A percentile compares a stretch with the other conserved stretches of the same genome.
phyloP scores from a whole-genome alignment of 805 yeast species.

The Saturnispora galanensis region DNA sequence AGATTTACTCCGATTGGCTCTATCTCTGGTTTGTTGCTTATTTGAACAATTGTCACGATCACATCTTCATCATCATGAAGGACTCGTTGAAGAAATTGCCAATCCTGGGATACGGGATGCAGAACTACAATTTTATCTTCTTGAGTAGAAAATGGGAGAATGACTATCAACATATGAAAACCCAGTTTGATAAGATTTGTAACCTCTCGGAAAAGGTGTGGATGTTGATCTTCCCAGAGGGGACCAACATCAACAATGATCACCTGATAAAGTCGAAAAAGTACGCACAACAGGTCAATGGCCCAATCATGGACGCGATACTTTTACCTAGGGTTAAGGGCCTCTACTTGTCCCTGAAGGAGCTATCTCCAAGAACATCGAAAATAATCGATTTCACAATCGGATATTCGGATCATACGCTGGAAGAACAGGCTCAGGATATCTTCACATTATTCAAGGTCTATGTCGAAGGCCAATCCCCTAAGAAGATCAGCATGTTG shows the following conservation, averaged over 20 bases:
- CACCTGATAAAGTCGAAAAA: slow-evolving; percentile 49
- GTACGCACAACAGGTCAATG: slow-evolving; percentile 43
- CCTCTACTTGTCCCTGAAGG: slow-evolving; percentile 51
- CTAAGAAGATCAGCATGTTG: slow-evolving; percentile 54
- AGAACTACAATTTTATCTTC: slow-evolving; percentile 63
- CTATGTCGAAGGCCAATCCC: slow-evolving; percentile 64
- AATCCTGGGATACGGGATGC: slow-evolving; percentile 79
- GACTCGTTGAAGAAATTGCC: slow-evolving; percentile 65
- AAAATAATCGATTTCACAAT: slow-evolving; percentile 74
- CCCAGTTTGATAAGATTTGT: slow-evolving; percentile 39
- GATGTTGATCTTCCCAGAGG: slow-evolving; percentile 84
- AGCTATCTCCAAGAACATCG: slow-evolving; percentile 42
- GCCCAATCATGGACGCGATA: slow-evolving; percentile 38
- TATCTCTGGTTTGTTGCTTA: slow-evolving; percentile 81
- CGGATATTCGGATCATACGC: slow-evolving; percentile 64
- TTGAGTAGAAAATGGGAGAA: slow-evolving; percentile 78
- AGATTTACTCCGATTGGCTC: slow-evolving; percentile 90
- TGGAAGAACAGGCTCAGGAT: slow-evolving; percentile 67
- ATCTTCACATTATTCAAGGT: slow-evolving; percentile 54
- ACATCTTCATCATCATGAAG: slow-evolving; percentile 66
- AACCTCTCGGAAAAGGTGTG: slow-evolving; percentile 38
- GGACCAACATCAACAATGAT: slow-evolving; percentile 69
- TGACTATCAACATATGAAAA: slow-evolving; percentile 53
- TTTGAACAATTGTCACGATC: slow-evolving; percentile 53
- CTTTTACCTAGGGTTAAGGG: slow-evolving; percentile 83